These are phyloP conservation scores for Lagenidium sp. DNA, from an alignment of 352 stramenopile species.

Conservation along the genomic window DNA sequence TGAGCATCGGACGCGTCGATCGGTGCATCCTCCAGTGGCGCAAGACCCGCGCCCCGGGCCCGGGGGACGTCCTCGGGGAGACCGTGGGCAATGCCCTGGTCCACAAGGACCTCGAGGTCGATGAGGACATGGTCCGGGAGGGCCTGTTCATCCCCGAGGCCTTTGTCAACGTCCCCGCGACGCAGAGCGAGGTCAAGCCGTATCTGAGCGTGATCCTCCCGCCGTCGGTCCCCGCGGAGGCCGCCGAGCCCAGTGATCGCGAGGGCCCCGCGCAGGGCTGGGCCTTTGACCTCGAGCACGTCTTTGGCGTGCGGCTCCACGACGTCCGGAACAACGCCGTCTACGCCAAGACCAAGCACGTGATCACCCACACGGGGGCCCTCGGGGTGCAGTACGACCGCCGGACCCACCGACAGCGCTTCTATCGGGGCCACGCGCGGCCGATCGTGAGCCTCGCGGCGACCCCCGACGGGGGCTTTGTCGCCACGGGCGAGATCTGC, in stretches of 20 bases:
- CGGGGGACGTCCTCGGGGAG: slow-evolving; percentile 2
- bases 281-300: slow-evolving; percentile 51
- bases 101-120: slow-evolving; percentile 41
- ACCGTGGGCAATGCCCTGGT: slow-evolving; percentile 11
- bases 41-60: slow-evolving; percentile 18
- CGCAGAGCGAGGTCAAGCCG: slow-evolving; percentile 43
- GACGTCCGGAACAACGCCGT: slow-evolving; percentile 51
- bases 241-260: slow-evolving; percentile 20
- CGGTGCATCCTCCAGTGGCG: slow-evolving; percentile 67
- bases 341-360: slow-evolving; percentile 57
- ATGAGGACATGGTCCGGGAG: slow-evolving; percentile 40
- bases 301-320: slow-evolving; percentile 47
- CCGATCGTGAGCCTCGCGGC: slow-evolving; percentile 49
- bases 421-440: slow-evolving; percentile 45
- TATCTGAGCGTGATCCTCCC: slow-evolving; percentile 57
- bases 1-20: slow-evolving; percentile 48
- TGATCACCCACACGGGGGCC: slow-evolving; percentile 50
- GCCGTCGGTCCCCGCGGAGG: slow-evolving; percentile 25
- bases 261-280: slow-evolving; percentile 26
- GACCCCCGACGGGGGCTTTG: slow-evolving; percentile 36
- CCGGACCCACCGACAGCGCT: slow-evolving; percentile 51
- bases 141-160: slow-evolving; percentile 43
- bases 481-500: slow-evolving; percentile 71
- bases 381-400: slow-evolving; percentile 68
- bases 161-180: slow-evolving; percentile 49